Conservation (phyloP, 805 yeast species). For the Wickerhamiella brachini region DNA sequence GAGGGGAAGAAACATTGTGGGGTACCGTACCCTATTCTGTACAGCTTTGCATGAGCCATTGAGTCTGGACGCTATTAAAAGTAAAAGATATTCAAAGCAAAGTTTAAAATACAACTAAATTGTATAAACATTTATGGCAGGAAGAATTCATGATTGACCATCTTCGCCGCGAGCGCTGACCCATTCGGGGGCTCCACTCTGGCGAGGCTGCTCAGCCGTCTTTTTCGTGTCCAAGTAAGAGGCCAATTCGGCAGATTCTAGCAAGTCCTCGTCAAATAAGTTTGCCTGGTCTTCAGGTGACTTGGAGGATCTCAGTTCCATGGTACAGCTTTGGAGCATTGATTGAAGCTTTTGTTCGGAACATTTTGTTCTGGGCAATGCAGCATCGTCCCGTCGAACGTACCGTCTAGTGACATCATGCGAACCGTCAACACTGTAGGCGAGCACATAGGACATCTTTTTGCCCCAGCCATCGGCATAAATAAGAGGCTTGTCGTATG, state of each 20-base stretch:
- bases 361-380: conserved; percentile 35
- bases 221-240: conserved; percentile 7
- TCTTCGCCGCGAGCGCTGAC: conserved; percentile 64
- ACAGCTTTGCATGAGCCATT: not conserved
- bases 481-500: conserved; percentile 66
- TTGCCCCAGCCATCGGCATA: conserved; percentile 87
- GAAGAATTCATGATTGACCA: conserved; percentile 31
- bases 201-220: conserved; percentile 35
- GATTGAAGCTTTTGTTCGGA: conserved; percentile 23
- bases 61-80: not conserved
- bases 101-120: no score
- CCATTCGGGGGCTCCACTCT: conserved; percentile 72
- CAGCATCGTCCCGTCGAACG: conserved; percentile 31
- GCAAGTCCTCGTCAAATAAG: conserved; percentile 6
- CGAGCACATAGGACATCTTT: conserved; percentile 78
- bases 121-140: no score
- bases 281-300: conserved; percentile 14
- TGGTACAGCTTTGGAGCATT: conserved; percentile 23
- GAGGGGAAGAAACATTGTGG: not conserved
- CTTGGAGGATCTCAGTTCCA: conserved; percentile 5
- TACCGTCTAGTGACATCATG: conserved; percentile 62
- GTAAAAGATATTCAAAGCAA: no score
- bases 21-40: not conserved
- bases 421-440: conserved; percentile 43
- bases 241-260: conserved; percentile 18